Percentiles rank a stretch among this genome's conserved stretches.
phyloP scores from a whole-genome alignment of 2,329 filamentous ascomycete genomes.

The Zymoseptoria crescenta region DNA sequence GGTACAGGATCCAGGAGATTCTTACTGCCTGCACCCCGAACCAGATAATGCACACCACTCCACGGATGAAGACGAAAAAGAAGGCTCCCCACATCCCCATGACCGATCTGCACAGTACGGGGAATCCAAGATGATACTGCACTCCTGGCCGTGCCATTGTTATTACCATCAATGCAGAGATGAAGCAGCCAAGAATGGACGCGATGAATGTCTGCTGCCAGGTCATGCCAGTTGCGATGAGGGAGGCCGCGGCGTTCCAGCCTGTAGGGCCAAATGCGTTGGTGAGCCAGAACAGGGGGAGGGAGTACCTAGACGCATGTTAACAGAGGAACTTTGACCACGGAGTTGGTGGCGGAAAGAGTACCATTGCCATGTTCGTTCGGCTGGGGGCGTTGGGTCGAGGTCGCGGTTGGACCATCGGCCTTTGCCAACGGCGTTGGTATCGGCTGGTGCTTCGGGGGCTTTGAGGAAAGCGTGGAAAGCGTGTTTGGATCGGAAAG shows the following conservation, averaged over 20 bases:
- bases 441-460: neutral
- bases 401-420: constrained; percentile 24
- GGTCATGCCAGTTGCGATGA: constrained; percentile 28
- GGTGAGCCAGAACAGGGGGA: constrained; percentile 30
- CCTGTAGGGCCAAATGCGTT: constrained; percentile 28
- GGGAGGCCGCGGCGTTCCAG: constrained; percentile 28
- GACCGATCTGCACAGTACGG: constrained; percentile 29
- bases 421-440: neutral
- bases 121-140: constrained; percentile 32
- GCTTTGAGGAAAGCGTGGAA: neutral
- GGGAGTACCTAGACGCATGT: no score
- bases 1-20: no score
- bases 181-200: constrained; percentile 25
- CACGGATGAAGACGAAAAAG: constrained; percentile 34
- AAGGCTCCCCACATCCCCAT: constrained; percentile 33
- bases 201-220: constrained; percentile 24
- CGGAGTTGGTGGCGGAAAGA: no score
- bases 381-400: constrained; percentile 16
- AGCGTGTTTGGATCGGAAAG: neutral
- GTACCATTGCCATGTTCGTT: constrained; percentile 17
- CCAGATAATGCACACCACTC: constrained; percentile 34
- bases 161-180: constrained; percentile 27
- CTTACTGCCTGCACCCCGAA: constrained; percentile 27
- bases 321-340: no score
- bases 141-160: neutral